These are phyloP conservation scores for Russula olivacea DNA, from an alignment of 768 basidiomycete species.

Conservation along the genomic window DNA sequence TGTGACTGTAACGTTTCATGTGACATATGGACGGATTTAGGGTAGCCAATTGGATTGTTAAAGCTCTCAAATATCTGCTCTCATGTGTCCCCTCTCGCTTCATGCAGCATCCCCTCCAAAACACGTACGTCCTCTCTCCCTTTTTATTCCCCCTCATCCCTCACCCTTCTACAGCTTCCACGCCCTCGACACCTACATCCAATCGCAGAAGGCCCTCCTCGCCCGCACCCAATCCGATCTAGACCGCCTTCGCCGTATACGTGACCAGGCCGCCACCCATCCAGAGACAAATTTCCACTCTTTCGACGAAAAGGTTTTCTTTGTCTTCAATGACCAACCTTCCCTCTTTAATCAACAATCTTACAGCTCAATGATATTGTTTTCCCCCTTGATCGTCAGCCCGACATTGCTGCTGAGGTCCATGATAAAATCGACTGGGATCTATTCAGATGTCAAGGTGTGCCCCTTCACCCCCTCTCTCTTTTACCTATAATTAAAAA, in stretches of 20 bases:
- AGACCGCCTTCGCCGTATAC: constrained; percentile 45
- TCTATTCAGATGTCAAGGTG: constrained; percentile 52
- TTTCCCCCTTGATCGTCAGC: constrained; percentile 41
- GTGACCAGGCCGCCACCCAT: constrained; percentile 34
- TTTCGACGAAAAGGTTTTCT: constrained; percentile 35
- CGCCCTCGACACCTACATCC: constrained; percentile 62
- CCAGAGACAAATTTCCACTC: constrained; percentile 34
- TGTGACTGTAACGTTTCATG: constrained; percentile 3
- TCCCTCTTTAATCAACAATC: background rate
- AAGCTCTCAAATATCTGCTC: background rate
- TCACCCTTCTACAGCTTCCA: constrained; percentile 39
- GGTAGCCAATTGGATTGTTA: constrained; percentile 4
- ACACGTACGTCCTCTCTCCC: constrained; percentile 6
- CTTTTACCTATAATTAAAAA: background rate
- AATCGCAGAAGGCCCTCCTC: constrained; percentile 53
- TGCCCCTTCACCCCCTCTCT: constrained; percentile 19
- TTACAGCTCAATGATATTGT: constrained; percentile 32
- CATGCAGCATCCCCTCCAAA: background rate
- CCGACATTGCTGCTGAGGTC: constrained; percentile 39
- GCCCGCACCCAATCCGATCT: constrained; percentile 59
- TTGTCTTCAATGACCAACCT: constrained; percentile 16
- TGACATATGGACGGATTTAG: background rate
- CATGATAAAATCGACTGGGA: constrained; percentile 59
- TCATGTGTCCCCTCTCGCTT: constrained; percentile 10
- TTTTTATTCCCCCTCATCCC: background rate